Base-by-base conservation (phyloP, 1,284 basidiomycete genomes). In the Trichosporon ovoides region DNA sequence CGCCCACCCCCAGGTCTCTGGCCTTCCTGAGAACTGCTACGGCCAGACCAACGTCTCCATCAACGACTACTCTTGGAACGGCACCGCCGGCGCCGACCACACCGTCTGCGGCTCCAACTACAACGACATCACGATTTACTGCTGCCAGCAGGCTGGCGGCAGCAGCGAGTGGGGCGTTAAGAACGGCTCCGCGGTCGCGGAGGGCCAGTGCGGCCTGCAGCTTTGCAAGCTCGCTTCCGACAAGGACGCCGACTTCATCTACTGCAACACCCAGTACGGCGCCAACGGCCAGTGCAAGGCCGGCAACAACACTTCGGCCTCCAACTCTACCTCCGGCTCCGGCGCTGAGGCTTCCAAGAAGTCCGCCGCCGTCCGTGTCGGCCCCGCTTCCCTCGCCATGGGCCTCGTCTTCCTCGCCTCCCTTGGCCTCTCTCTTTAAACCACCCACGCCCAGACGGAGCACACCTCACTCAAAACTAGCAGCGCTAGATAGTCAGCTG, bases 231-330 rank as follows among this genome's bases (percentile, higher is more conserved):
- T 48, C 22, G 16, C 43, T 9, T n/a, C 14, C 11, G 43, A 48
- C 43, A 48, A 48, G 43, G 43, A 48, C 22, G 43, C 43, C 43
- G 43, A 48, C 43, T 48, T 48, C 43, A 48, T 48, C 22, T 48
- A 48, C 43, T 48, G 43, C 43, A 22, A 48, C 22, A 7, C 10
- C 14, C 22, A 48, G 43, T 16, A 48, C 14, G 43, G 43, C 9
- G 43, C 43, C 43, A 16, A 48, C 22, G 43, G 24, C 43, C 28
- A 22, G 43, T 48, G 43, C 43, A 18, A 48, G 43, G 28, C 28
- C 9, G 28, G 24, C 43, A 5, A n/a, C n/a, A n/a, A n/a, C n/a
- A n/a, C 24, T 3, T n/a, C 24, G 12, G 37, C 37, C 16, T 4
- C 35, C 35, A 37, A 37, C 43, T n/a, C 43, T 3, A 28, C 43